A percentile compares a stretch with the other conserved stretches of the same genome.
These are phyloP conservation scores for Fennellomyces sp. DNA, from an alignment of 371 early-diverging fungal species.

Conservation along the genomic window DNA sequence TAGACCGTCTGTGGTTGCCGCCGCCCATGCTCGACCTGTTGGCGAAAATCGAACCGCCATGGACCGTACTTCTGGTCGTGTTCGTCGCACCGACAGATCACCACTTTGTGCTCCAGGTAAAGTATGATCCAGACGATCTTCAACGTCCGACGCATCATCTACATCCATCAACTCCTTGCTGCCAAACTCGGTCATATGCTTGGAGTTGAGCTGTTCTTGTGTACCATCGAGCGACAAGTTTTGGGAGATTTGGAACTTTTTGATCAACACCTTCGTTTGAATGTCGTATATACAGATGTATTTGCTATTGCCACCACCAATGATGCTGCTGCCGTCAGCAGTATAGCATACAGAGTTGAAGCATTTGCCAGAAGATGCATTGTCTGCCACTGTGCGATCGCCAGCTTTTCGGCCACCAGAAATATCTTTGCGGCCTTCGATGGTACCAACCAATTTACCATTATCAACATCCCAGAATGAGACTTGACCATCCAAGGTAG, in stretches of 20 bases:
- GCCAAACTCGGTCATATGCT: slow-evolving; percentile 95
- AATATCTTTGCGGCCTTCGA: slow-evolving; percentile 95
- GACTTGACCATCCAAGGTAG: slow-evolving; percentile 93
- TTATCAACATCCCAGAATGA: slow-evolving; percentile 88
- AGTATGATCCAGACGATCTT: slow-evolving; percentile 79
- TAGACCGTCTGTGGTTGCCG: slow-evolving; percentile 96
- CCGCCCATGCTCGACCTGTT: slow-evolving; percentile 93
- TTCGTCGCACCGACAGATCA: slow-evolving; percentile 80
- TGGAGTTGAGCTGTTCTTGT: slow-evolving; percentile 85
- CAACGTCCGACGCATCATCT: slow-evolving; percentile 76
- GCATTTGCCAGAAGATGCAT: slow-evolving; percentile 82
- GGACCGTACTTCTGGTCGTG: slow-evolving; percentile 80
- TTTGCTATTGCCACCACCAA: slow-evolving; percentile 94
- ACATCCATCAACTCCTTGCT: slow-evolving; percentile 76
- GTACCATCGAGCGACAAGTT: slow-evolving; percentile 94
- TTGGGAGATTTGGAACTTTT: slow-evolving; percentile 88
- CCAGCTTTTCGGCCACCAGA: slow-evolving; percentile 81
- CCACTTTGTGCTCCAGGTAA: slow-evolving; percentile 90
- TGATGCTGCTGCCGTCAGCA: slow-evolving; percentile 87
- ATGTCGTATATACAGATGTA: slow-evolving; percentile 96
- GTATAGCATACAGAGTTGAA: slow-evolving; percentile 95
- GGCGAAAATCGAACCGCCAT: slow-evolving; percentile 90
- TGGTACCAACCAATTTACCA: slow-evolving; percentile 68
- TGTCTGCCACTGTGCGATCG: slow-evolving; percentile 78
- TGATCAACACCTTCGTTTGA: slow-evolving; percentile 72